A percentile compares a stretch with the other conserved stretches of the same genome.
phyloP scores from a whole-genome alignment of 345 rosid species.

The Anacardium occidentale region DNA sequence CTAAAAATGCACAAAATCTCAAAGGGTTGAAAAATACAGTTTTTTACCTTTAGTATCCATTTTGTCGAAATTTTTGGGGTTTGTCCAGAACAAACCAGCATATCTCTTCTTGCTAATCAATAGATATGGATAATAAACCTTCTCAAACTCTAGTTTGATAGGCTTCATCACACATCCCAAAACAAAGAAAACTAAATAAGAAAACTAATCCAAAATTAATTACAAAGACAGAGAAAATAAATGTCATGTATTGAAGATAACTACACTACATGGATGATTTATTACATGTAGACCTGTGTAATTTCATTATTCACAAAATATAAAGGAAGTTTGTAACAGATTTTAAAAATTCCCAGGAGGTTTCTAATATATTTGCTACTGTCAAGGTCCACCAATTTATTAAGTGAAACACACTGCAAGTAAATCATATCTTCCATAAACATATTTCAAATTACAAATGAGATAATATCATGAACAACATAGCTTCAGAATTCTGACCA shows the following conservation, averaged over 20 bases:
- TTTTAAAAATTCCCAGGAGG: background rate
- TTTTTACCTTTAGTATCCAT: constrained; percentile 93
- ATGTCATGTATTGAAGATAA: background rate
- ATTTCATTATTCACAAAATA: background rate
- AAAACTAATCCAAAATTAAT: background rate
- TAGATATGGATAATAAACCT: constrained; percentile 89
- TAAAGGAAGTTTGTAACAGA: background rate
- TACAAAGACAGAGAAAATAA: background rate
- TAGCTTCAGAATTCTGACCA: background rate
- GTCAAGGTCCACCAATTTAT: background rate
- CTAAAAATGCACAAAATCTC: constrained; percentile 11
- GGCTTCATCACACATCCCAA: constrained; percentile 59
- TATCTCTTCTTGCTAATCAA: constrained; percentile 97
- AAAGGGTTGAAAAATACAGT: constrained; percentile 15
- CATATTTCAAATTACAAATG: constrained; percentile 3
- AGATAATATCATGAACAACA: background rate
- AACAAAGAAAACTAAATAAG: constrained; percentile 15
- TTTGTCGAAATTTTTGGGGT: constrained; percentile 76
- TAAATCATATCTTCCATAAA: background rate
- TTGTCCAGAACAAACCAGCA: constrained; percentile 97
- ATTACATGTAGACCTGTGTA: background rate
- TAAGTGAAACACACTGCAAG: background rate
- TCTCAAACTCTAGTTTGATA: constrained; percentile 96
- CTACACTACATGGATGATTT: background rate
- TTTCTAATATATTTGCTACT: background rate